Evolutionary conservation across 495 filamentous ascomycete species (phyloP).

Genomic region (Aspergillus diversus): DNA sequence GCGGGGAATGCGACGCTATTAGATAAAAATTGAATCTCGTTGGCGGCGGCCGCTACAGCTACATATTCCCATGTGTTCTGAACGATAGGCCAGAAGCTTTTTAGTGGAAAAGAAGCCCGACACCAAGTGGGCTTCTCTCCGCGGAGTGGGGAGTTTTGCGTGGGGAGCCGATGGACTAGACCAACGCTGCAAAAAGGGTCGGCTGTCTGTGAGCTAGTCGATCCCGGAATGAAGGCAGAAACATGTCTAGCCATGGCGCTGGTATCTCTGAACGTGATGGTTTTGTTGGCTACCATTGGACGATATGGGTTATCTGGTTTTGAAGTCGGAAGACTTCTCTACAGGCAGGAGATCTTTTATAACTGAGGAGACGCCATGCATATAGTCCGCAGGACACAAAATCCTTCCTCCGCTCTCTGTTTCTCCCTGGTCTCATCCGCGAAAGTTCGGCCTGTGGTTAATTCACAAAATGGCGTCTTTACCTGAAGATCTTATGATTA

Average conservation of each 20-base stretch:
- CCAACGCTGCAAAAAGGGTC: not conserved
- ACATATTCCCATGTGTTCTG: not conserved
- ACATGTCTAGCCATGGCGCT: not conserved
- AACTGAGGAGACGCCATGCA: not conserved
- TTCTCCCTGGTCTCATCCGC: not conserved
- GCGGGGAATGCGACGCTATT: not conserved
- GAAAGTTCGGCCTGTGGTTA: not conserved
- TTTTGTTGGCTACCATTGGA: constrained; percentile 2
- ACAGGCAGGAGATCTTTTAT: not conserved
- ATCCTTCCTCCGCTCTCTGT: not conserved
- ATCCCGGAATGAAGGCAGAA: not conserved
- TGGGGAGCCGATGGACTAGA: not conserved
- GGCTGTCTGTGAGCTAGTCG: not conserved
- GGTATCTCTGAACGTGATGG: constrained; percentile 1
- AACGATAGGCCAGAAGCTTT: not conserved
- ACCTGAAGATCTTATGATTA: not conserved
- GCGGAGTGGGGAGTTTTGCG: not conserved
- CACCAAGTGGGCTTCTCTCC: not conserved
- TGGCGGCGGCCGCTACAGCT: not conserved
- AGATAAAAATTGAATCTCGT: not conserved
- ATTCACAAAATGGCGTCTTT: not conserved
- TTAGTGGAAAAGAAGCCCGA: not conserved
- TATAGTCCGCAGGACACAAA: not conserved
- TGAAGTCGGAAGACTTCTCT: not conserved
- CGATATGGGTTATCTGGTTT: not conserved